Conservation (phyloP, 2,329 filamentous ascomycete species). For the Ascochyta viciae-villosae region DNA sequence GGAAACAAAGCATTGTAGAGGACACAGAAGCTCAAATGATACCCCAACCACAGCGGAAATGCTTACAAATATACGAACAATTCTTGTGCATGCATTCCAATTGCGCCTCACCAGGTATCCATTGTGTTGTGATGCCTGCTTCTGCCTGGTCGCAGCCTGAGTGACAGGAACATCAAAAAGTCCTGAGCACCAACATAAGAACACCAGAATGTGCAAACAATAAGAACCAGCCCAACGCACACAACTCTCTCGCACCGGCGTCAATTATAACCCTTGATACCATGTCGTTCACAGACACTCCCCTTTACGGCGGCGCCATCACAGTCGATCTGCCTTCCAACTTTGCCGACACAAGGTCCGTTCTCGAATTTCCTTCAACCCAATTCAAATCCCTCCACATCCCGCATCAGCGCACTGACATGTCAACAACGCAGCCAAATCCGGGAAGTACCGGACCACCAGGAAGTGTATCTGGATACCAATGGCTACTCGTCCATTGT, state of each 20-base stretch:
- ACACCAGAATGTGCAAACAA: slow-evolving; percentile 17
- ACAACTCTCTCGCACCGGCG: background rate
- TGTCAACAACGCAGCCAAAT: slow-evolving; percentile 61
- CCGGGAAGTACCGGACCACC: slow-evolving; percentile 81
- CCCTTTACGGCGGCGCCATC: slow-evolving; percentile 77
- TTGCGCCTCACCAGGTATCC: slow-evolving; percentile 29
- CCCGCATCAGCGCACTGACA: slow-evolving; percentile 18
- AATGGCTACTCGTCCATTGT: slow-evolving; percentile 87
- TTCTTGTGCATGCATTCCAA: slow-evolving; percentile 2
- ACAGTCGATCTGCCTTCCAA: slow-evolving; percentile 70
- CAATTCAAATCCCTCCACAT: slow-evolving; percentile 7
- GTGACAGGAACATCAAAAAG: slow-evolving; percentile 26
- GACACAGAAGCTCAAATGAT: slow-evolving; percentile 41
- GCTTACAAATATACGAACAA: slow-evolving; percentile 18
- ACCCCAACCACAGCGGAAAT: slow-evolving; percentile 32
- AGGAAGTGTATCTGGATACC: slow-evolving; percentile 89
- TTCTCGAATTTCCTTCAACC: slow-evolving; percentile 4
- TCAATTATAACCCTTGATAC: slow-evolving; percentile 42
- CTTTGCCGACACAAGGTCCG: slow-evolving; percentile 77
- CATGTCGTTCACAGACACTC: slow-evolving; percentile 63
- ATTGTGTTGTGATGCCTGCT: slow-evolving; percentile 38
- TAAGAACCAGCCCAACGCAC: slow-evolving; percentile 19
- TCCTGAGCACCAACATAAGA: slow-evolving; percentile 34
- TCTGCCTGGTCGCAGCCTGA: slow-evolving; percentile 46
- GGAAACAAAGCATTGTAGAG: slow-evolving; percentile 31